Conservation (phyloP, 306 rosid genomes). For the Urtica urens region DNA sequence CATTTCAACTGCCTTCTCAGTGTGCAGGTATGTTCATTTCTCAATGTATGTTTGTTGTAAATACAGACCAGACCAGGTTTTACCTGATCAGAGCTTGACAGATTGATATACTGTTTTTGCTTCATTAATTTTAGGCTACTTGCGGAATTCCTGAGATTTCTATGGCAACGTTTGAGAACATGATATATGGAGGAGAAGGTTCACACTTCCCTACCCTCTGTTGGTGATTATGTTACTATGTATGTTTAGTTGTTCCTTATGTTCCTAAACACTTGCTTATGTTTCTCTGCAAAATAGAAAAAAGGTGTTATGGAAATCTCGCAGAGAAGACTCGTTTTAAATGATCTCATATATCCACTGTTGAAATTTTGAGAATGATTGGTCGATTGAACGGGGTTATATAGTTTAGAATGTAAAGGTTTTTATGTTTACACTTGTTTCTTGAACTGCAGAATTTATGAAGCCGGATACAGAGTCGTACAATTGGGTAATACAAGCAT, state of each 20-base stretch:
- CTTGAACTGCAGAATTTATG: slow-evolving; percentile 54
- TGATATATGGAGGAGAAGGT: slow-evolving; percentile 91
- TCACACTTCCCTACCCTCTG: slow-evolving; percentile 16
- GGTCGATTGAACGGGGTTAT: not conserved
- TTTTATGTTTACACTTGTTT: slow-evolving; percentile 9
- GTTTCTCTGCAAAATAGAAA: too few species aligned
- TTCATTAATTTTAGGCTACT: slow-evolving; percentile 58
- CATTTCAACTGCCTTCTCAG: slow-evolving; percentile 87
- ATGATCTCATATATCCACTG: not conserved
- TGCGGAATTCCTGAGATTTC: slow-evolving; percentile 97
- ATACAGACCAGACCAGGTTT: slow-evolving; percentile 7
- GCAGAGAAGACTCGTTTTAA: not conserved
- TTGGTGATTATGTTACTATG: slow-evolving; percentile 14
- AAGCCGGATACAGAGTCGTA: slow-evolving; percentile 91
- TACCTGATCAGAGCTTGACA: too few species aligned
- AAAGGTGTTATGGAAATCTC: too few species aligned
- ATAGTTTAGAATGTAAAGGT: slow-evolving; percentile 1
- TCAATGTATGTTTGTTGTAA: not conserved
- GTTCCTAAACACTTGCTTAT: not conserved
- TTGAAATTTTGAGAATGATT: too few species aligned
- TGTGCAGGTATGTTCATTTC: slow-evolving; percentile 61
- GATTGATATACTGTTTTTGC: slow-evolving; percentile 27
- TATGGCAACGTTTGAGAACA: slow-evolving; percentile 86
- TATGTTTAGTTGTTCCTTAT: slow-evolving; percentile 1
- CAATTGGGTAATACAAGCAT: slow-evolving; percentile 99